Evolutionary conservation across 208 protist genomes (phyloP).

Genomic region (Leishmania gerbilli): DNA sequence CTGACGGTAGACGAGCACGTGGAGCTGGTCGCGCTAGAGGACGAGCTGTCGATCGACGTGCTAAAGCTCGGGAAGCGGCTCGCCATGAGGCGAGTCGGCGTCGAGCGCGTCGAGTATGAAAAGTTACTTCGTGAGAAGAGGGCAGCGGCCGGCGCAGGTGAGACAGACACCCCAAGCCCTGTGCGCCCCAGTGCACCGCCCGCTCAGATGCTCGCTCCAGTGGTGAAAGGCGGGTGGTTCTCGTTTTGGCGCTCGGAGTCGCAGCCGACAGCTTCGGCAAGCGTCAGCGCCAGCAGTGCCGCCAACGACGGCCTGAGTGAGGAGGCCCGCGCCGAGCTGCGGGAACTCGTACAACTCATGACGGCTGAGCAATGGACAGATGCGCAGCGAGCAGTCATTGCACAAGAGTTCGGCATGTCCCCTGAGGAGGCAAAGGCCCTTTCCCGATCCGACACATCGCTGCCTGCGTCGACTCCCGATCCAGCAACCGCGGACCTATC

Average conservation of each 20-base stretch:
- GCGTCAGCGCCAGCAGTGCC: background rate
- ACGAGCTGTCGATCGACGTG: conserved; percentile 58
- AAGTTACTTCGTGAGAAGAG: conserved; percentile 25
- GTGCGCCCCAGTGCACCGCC: background rate
- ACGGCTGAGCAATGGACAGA: conserved; percentile 54
- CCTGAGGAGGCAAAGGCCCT: conserved; percentile 50
- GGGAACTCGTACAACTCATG: conserved; percentile 61
- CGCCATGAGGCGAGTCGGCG: conserved; percentile 35
- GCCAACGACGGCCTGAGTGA: conserved; percentile 24
- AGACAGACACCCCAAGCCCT: background rate
- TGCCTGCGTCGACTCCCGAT: background rate
- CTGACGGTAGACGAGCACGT: conserved; percentile 37
- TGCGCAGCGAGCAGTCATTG: conserved; percentile 64
- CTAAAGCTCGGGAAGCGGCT: conserved; percentile 56
- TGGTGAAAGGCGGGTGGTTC: conserved; percentile 16
- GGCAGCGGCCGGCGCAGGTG: background rate
- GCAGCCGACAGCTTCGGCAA: background rate
- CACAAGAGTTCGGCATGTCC: conserved; percentile 65
- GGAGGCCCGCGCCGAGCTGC: conserved; percentile 46
- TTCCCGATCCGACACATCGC: background rate
- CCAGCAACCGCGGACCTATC: background rate
- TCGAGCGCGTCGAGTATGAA: conserved; percentile 46
- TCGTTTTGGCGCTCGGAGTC: conserved; percentile 24
- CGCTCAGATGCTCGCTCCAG: background rate
- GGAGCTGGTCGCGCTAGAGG: conserved; percentile 43